Percentiles rank a stretch among this genome's conserved stretches.
Evolutionary conservation across 202 grass and related monocot species (phyloP).

Genomic region (Eragrostis tef): DNA sequence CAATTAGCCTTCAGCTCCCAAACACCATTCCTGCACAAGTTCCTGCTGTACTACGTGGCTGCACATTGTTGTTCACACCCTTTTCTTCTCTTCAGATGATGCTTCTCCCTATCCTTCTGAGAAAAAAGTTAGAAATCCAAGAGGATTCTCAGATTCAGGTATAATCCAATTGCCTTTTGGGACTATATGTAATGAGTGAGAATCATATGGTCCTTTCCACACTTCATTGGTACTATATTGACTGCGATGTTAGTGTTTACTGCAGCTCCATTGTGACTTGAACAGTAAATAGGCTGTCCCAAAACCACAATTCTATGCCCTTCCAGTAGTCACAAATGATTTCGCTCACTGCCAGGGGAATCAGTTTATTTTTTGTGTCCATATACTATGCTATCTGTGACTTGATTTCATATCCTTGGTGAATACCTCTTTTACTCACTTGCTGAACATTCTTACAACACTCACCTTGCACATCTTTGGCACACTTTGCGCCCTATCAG

Average conservation of each 20-base stretch:
- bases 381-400: slow-evolving; percentile 28
- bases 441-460: slow-evolving; percentile 58
- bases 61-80: background rate
- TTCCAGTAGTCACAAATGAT: slow-evolving; percentile 29
- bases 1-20: background rate
- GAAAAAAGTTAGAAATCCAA: slow-evolving; percentile 62
- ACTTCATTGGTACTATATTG: background rate
- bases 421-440: slow-evolving; percentile 60
- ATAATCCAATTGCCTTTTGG: slow-evolving; percentile 34
- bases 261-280: slow-evolving; percentile 20
- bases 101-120: slow-evolving; percentile 48
- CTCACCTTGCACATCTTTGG: slow-evolving; percentile 91
- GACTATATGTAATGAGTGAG: background rate
- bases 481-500: slow-evolving; percentile 90
- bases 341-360: background rate
- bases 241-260: background rate
- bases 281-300: slow-evolving; percentile 9
- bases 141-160: slow-evolving; percentile 73
- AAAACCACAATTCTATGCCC: slow-evolving; percentile 12
- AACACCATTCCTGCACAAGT: background rate
- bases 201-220: background rate
- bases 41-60: slow-evolving; percentile 10
- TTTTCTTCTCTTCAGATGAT: slow-evolving; percentile 57
- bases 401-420: slow-evolving; percentile 38
- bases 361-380: slow-evolving; percentile 32